Percentiles rank a stretch among this genome's conserved stretches.
Conservation (phyloP, 176 grass and related monocot species). For the Typha latifolia region DNA sequence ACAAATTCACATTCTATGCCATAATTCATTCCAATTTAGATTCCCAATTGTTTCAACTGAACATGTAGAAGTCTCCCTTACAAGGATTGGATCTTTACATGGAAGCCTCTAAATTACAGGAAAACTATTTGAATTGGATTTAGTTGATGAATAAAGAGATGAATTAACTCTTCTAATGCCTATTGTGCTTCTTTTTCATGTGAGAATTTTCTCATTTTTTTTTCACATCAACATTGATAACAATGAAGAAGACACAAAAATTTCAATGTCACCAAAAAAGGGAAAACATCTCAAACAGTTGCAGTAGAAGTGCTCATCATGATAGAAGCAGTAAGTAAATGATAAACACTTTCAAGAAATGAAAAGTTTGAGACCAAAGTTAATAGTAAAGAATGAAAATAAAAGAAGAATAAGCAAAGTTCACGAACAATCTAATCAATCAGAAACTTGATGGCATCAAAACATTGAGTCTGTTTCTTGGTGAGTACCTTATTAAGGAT, state of each 20-base stretch:
- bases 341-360: not conserved
- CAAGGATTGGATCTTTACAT: too few species aligned
- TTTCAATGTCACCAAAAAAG: not conserved
- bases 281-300: not conserved
- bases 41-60: too few species aligned
- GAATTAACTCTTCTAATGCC: too few species aligned
- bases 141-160: too few species aligned
- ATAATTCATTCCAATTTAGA: too few species aligned
- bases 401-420: not conserved
- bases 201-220: too few species aligned
- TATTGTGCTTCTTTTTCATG: too few species aligned
- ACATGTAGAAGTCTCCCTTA: too few species aligned
- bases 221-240: too few species aligned
- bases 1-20: too few species aligned
- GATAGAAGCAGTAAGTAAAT: not conserved
- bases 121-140: too few species aligned
- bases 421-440: not conserved
- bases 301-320: not conserved
- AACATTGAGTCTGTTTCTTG: not conserved
- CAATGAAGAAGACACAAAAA: not conserved
- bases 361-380: not conserved
- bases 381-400: not conserved
- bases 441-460: not conserved
- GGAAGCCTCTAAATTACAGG: too few species aligned
- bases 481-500: constrained; percentile 43